Base-by-base conservation (phyloP, 2,329 filamentous ascomycete species). In the Colletotrichum liaoningense region DNA sequence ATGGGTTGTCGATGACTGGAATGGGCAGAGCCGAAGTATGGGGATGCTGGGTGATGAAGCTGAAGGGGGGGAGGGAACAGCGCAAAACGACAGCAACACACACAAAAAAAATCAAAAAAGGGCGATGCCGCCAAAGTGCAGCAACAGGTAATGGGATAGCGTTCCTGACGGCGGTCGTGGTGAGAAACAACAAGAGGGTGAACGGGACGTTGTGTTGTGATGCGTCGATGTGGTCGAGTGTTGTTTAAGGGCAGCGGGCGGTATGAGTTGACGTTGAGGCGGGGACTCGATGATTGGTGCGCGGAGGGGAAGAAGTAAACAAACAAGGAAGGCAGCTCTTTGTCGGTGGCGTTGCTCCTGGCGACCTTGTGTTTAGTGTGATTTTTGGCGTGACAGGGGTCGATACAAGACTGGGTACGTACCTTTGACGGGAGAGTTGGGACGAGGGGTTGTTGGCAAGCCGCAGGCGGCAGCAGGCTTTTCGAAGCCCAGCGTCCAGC, bases 261-360 rank as follows among this genome's bases (percentile, higher is more conserved):
- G 63, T 57, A 52, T 63, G 67, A 72, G 46, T 62, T 46, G 72
- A 68, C 14, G 72, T 72, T 74, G 72, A 72, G 72, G 68, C 57
- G 72, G 72, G 63, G 68, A 59, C 16, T 46, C 58, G 71, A 35
- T 76, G 74, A 76, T 76, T 76, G 74, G 74, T 75, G 73, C 73
- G 74, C 74, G 56, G 73, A 42, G 19, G 28, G 58, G 35, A 38
- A 60, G 55, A 70, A 67, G 73, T 76, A 76, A 76, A 76, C 74
- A 76, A 76, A 76, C 74, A 76, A 72, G 73, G 65, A 69, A 74
- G 67, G 55, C 65, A 70, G 74, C 72, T 74, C 60, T 66, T 72
- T 75, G 67, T 74, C 63, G 69, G 56, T 28, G 59, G 33, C 66
- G 74, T 76, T 76, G 74, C 73, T 74, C 69, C 65, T 72, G 57